These are phyloP conservation scores for Blepharisma japonicum DNA, from an alignment of 73 alveolate genomes.

Conservation along the genomic window DNA sequence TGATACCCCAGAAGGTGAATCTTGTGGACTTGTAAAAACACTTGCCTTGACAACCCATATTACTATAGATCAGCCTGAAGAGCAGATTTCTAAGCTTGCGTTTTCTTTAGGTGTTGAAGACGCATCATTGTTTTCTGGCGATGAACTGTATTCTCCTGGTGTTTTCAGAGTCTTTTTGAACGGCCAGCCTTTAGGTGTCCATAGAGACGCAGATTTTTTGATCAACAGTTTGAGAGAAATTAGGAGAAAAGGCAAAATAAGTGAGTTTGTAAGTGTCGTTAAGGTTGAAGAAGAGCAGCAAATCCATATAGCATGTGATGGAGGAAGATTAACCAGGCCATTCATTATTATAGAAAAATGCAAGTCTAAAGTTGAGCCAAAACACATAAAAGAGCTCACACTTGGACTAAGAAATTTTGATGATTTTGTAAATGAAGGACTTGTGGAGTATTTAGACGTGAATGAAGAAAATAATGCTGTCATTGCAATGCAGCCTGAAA, in stretches of 20 bases:
- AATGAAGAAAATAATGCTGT: slow-evolving; percentile 97
- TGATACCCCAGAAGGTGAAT: slow-evolving; percentile 99
- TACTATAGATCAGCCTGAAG: slow-evolving; percentile 87
- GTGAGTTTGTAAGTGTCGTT: slow-evolving; percentile 85
- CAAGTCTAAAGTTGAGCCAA: slow-evolving; percentile 65
- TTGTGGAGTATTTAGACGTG: slow-evolving; percentile 93
- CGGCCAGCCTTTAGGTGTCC: slow-evolving; percentile 98
- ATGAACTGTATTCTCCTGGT: slow-evolving; percentile 68
- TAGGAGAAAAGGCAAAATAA: slow-evolving; percentile 77
- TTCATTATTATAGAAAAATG: slow-evolving; percentile 93
- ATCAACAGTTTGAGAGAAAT: slow-evolving; percentile 68
- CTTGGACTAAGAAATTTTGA: slow-evolving; percentile 30
- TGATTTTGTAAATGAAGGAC: slow-evolving; percentile 68
- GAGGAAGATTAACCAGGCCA: slow-evolving; percentile 98
- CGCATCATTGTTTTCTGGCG: slow-evolving; percentile 81
- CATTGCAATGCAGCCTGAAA: slow-evolving; percentile 89
- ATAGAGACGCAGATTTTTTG: slow-evolving; percentile 87
- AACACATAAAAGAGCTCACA: slow-evolving; percentile 68
- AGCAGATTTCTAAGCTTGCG: slow-evolving; percentile 60
- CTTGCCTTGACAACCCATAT: slow-evolving; percentile 97
- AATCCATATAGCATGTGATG: slow-evolving; percentile 85
- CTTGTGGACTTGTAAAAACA: slow-evolving; percentile 97
- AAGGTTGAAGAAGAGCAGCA: slow-evolving; percentile 57
- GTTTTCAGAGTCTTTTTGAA: slow-evolving; percentile 88
- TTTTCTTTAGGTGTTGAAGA: slow-evolving; percentile 91